phyloP scores from a whole-genome alignment of 2,329 filamentous ascomycete genomes.

The Aspergillus niger region DNA sequence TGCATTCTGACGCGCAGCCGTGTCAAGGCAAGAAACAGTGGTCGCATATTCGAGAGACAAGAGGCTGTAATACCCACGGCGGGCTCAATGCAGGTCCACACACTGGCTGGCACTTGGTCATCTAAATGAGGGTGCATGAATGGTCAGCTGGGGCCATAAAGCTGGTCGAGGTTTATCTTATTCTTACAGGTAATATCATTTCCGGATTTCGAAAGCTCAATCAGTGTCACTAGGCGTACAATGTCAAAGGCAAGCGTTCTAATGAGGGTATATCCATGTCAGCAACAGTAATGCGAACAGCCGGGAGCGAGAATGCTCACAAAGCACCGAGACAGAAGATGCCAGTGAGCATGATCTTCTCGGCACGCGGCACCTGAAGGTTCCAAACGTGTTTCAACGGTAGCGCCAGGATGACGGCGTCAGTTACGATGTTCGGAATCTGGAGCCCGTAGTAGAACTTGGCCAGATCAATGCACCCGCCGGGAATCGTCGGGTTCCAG shows the following conservation, averaged over 20 bases:
- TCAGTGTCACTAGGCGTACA: slow-evolving; percentile 28
- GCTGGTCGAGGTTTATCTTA: neutral
- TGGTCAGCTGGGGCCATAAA: neutral
- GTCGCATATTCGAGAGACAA: slow-evolving; percentile 33
- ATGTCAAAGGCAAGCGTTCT: slow-evolving; percentile 32
- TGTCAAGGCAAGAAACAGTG: slow-evolving; percentile 21
- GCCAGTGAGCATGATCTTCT: slow-evolving; percentile 26
- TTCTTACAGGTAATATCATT: slow-evolving; percentile 29
- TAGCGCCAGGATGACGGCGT: slow-evolving; percentile 32
- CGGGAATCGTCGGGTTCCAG: slow-evolving; percentile 25
- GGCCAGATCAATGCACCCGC: slow-evolving; percentile 29
- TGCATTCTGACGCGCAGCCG: neutral
- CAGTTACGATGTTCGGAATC: slow-evolving; percentile 33
- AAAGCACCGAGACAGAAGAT: slow-evolving; percentile 31
- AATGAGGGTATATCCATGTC: neutral
- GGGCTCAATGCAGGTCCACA: slow-evolving; percentile 37
- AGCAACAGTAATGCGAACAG: neutral
- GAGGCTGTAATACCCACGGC: slow-evolving; percentile 32
- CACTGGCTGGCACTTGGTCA: slow-evolving; percentile 28
- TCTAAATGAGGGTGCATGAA: slow-evolving; percentile 13
- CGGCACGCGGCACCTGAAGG: slow-evolving; percentile 25
- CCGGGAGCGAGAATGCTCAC: slow-evolving; percentile 13
- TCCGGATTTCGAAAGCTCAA: slow-evolving; percentile 24
- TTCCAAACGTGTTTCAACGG: slow-evolving; percentile 31
- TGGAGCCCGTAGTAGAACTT: slow-evolving; percentile 32